Evolutionary conservation across 163 green algal species (phyloP).

Genomic region (Volvox carteri): DNA sequence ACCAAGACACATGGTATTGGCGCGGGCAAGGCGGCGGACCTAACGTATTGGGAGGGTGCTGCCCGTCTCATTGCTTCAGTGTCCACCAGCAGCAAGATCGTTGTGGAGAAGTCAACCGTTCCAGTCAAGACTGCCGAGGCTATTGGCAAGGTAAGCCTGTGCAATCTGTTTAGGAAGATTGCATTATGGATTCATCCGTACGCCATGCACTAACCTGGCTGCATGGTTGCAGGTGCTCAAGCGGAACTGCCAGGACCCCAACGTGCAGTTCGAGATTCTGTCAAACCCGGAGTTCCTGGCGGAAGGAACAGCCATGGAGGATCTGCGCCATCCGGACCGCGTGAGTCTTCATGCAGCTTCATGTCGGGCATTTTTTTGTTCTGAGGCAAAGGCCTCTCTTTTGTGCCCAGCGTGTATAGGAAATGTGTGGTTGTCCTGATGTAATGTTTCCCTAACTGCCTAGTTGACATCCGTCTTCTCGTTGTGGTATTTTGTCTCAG

Average conservation of each 20-base stretch:
- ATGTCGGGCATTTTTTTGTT: too few relatives aligned
- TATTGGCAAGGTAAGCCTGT: constrained; percentile 99
- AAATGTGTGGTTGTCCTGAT: too few relatives aligned
- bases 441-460: too few relatives aligned
- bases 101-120: constrained; percentile 99
- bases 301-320: constrained; percentile 97
- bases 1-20: constrained; percentile 99
- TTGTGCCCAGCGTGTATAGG: too few relatives aligned
- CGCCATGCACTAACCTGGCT: too few relatives aligned
- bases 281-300: constrained; percentile 99
- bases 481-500: too few relatives aligned
- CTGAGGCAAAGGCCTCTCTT: too few relatives aligned
- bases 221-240: constrained; percentile 90
- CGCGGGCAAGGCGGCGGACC: constrained; percentile 96
- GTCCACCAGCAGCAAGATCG: constrained; percentile 94
- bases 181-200: too few relatives aligned
- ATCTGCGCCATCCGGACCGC: constrained; percentile 94
- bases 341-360: too few relatives aligned
- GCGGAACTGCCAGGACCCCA: constrained; percentile 89
- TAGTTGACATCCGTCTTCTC: too few relatives aligned
- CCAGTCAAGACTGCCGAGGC: constrained; percentile 99
- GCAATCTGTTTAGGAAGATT: too few relatives aligned
- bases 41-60: constrained; percentile 99
- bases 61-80: constrained; percentile 95
- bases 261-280: constrained; percentile 96